Percentiles rank a stretch among this genome's conserved stretches.
Evolutionary conservation across 2,329 filamentous ascomycete species (phyloP).

Genomic region (Leptographium procerum): DNA sequence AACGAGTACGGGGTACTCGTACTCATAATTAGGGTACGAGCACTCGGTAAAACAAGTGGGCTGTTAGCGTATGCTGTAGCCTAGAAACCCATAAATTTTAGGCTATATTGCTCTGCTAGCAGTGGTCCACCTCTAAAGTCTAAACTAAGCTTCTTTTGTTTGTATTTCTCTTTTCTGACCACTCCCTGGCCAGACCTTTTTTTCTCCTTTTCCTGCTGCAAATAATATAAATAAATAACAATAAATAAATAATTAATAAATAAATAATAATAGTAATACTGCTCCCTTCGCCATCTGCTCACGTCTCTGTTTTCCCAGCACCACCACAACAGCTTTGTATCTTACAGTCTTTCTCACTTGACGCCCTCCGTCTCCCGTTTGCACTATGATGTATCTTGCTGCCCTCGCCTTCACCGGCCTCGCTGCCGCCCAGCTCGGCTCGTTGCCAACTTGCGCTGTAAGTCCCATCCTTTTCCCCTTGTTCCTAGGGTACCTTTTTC

Average conservation of each 20-base stretch:
- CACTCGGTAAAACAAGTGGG: no score
- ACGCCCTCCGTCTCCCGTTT: neutral
- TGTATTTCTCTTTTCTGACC: neutral
- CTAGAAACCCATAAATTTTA: no score
- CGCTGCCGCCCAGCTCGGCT: conserved; percentile 35
- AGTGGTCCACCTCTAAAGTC: neutral
- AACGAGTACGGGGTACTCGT: no score
- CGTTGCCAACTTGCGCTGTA: conserved; percentile 45
- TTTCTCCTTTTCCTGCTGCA: neutral
- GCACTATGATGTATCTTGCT: conserved; percentile 31
- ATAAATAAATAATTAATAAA: no score
- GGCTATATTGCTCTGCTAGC: neutral
- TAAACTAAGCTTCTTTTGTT: neutral
- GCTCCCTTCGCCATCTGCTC: neutral
- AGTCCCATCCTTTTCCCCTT: no score
- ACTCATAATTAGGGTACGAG: neutral
- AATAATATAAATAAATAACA: neutral
- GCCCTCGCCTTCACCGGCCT: conserved; percentile 38
- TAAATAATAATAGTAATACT: neutral
- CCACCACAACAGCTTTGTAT: neutral
- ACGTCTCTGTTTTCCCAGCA: neutral
- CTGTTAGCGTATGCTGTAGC: no score
- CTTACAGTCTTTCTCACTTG: neutral
- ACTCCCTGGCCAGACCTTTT: neutral
- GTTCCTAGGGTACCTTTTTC: no score